These are phyloP conservation scores for Alternaria dauci DNA, from an alignment of 2,329 filamentous ascomycete genomes.

Conservation along the genomic window DNA sequence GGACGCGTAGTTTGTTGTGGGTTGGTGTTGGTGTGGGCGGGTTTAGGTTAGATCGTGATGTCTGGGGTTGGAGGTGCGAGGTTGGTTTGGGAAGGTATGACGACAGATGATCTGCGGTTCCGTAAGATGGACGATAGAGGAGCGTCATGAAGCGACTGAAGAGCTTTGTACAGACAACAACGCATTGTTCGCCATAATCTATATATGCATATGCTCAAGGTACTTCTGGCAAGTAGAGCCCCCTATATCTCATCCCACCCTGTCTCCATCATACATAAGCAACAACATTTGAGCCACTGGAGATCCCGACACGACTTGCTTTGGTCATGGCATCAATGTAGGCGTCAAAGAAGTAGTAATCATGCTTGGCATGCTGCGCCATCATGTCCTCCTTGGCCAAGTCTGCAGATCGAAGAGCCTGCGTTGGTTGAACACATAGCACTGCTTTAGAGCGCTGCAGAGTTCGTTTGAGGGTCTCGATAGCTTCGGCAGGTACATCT, in stretches of 20 bases:
- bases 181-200: no score
- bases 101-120: slow-evolving; percentile 10
- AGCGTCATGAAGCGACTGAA: neutral
- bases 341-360: slow-evolving; percentile 3
- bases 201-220: neutral
- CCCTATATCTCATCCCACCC: neutral
- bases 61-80: neutral
- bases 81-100: slow-evolving; percentile 7
- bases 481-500: neutral
- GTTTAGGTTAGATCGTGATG: neutral
- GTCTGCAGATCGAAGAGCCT: neutral
- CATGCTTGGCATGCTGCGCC: neutral
- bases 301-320: neutral
- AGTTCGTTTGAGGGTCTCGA: neutral
- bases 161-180: neutral
- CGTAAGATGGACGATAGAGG: neutral
- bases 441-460: neutral
- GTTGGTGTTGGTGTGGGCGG: neutral
- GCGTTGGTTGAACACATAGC: neutral
- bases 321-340: neutral
- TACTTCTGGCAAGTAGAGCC: neutral
- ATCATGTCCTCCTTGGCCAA: slow-evolving; percentile 2
- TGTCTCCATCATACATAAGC: neutral
- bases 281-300: neutral
- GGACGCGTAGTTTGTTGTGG: slow-evolving; percentile 2